These are phyloP conservation scores for Striga hermonthica DNA, from an alignment of 305 asterid species.

Conservation along the genomic window DNA sequence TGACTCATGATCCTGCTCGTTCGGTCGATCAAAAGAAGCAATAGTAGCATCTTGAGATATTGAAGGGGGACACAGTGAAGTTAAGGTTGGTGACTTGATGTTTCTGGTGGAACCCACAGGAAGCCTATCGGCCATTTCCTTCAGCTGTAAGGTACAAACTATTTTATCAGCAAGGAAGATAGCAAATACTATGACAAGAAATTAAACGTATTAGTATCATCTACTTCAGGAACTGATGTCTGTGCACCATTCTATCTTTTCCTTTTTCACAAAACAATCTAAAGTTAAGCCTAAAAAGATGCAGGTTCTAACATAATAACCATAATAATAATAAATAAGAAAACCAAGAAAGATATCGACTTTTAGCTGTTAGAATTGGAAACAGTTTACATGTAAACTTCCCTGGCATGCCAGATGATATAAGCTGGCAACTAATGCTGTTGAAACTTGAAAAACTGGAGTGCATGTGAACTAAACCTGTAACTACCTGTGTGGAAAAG, in stretches of 20 bases:
- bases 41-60: conserved; percentile 46
- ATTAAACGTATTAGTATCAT: conserved; percentile 12
- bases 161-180: conserved; percentile 32
- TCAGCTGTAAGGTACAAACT: conserved; percentile 48
- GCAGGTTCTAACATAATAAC: too few relatives aligned
- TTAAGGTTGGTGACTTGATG: conserved; percentile 50
- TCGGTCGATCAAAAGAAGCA: conserved; percentile 41
- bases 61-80: conserved; percentile 41
- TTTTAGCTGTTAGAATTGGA: neutral
- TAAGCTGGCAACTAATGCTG: conserved; percentile 7
- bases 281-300: conserved; percentile 4
- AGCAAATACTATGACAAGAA: conserved; percentile 15
- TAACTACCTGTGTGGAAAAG: conserved; percentile 13
- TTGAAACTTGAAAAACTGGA: conserved; percentile 4
- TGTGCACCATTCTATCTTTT: conserved; percentile 3
- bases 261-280: neutral
- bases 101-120: conserved; percentile 77
- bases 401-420: conserved; percentile 20
- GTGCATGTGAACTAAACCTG: conserved; percentile 24
- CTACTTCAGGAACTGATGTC: conserved; percentile 10
- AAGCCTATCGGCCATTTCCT: conserved; percentile 91
- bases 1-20: conserved; percentile 52
- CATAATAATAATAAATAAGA: too few relatives aligned
- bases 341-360: too few relatives aligned
- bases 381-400: conserved; percentile 4